Percentiles rank a stretch among this genome's conserved stretches.
phyloP scores from a whole-genome alignment of 2,329 filamentous ascomycete species.

The Bipolaris sorokiniana region DNA sequence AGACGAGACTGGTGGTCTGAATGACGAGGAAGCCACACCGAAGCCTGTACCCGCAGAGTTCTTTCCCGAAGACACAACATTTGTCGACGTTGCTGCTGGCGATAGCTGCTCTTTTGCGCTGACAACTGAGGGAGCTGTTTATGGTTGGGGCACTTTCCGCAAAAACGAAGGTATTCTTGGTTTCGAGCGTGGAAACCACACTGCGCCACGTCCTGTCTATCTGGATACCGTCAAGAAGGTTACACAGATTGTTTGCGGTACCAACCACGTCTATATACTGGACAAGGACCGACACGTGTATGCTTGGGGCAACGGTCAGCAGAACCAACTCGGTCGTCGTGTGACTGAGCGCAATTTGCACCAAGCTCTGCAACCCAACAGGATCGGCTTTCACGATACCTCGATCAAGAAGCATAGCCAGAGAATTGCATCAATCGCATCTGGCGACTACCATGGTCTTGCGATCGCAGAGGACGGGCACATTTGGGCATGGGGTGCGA shows the following conservation, averaged over 20 bases:
- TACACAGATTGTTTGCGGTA: conserved; percentile 67
- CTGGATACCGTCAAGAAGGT: conserved; percentile 71
- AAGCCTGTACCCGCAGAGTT: conserved; percentile 60
- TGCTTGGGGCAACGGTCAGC: conserved; percentile 75
- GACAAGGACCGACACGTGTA: conserved; percentile 68
- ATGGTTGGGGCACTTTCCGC: conserved; percentile 84
- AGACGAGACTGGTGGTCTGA: conserved; percentile 68
- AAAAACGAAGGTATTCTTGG: conserved; percentile 71
- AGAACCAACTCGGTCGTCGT: conserved; percentile 71
- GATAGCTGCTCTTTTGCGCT: conserved; percentile 79
- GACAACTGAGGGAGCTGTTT: conserved; percentile 76
- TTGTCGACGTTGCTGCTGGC: conserved; percentile 71
- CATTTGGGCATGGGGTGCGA: conserved; percentile 83
- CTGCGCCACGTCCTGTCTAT: conserved; percentile 55
- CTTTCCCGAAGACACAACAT: conserved; percentile 67
- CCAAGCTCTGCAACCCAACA: conserved; percentile 62
- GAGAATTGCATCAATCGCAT: conserved; percentile 66
- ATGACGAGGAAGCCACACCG: conserved; percentile 74
- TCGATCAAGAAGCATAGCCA: conserved; percentile 50
- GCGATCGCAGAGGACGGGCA: conserved; percentile 70
- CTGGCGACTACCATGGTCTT: conserved; percentile 83
- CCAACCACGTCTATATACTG: conserved; percentile 74
- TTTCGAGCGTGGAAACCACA: conserved; percentile 58
- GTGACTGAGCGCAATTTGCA: conserved; percentile 65
- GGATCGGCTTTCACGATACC: conserved; percentile 60